Base-by-base conservation (phyloP, 208 protist genomes). In the Leptomonas pyrrhocoris region DNA sequence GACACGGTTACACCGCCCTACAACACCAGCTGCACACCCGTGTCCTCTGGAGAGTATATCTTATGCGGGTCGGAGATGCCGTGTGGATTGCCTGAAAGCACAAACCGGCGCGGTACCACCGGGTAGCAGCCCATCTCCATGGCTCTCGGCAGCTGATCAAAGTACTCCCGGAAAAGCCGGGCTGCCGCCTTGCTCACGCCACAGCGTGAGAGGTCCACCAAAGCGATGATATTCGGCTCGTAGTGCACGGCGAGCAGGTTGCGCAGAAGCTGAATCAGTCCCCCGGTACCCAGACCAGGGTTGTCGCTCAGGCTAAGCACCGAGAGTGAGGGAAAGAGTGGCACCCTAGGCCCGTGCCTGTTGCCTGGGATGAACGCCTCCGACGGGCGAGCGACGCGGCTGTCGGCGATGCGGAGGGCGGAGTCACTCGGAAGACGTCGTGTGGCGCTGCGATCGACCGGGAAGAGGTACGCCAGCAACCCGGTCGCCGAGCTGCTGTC, bases 231-330 rank as follows among this genome's bases (percentile, higher is more conserved):
- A 27, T 72, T 80, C 18, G 64, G 23, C 56, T 89, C 70, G 59
- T 77, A 78, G 70, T 95, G 90, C 25, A 66, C 55, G 19, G 84
- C 81, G 27, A 95, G 57, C 9, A 95, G 51, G 25, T 73, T 81
- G 21, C 83, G 83, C n/a, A 95, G 73, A 27, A 93, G 59, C 23
- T 75, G 57, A 25, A 76, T 72, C 9, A 95, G 66, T 15, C 90
- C 87, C 11, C 21, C 54, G 42, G 74, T 80, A 21, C 90, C 90
- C 9, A 95, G 68, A 21, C 82, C 75, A 12, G 81, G 78, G 63
- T 95, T 95, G 66, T 95, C 90, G 42, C 84, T 89, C 19, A 95
- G 76, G 61, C 83, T 90, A 34, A 95, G 81, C 18, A 95, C 67
- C 0, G 69, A 64, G 23, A 95, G 61, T 19, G 77, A 83, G 9